phyloP scores from a whole-genome alignment of 2,329 filamentous ascomycete species.

The Thyridium curvatum region DNA sequence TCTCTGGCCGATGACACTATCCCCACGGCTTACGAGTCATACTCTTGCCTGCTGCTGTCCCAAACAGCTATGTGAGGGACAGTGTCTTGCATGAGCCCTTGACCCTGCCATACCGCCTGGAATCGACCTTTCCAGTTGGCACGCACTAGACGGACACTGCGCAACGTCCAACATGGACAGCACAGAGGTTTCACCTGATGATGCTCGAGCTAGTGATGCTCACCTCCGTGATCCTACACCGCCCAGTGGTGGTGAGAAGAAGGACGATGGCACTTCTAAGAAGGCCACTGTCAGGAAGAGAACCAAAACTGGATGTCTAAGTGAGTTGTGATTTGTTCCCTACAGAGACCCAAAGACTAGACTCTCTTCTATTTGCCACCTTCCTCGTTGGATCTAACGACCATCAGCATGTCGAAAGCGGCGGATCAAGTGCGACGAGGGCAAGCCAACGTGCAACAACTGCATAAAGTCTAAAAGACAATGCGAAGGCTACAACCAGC shows the following conservation, averaged over 20 bases:
- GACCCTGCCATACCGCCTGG: no score
- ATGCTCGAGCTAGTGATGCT: no score
- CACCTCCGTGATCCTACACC: no score
- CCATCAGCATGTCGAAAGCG: conserved; percentile 77
- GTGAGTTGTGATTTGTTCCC: conserved; percentile 40
- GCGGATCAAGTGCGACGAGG: conserved; percentile 95
- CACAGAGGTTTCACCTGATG: no score
- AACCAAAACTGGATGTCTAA: conserved; percentile 90
- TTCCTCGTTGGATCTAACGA: conserved; percentile 6
- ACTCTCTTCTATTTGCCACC: conserved; percentile 4
- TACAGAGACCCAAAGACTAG: neutral
- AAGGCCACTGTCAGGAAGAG: conserved; percentile 54
- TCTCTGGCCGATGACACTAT: no score
- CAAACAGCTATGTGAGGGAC: no score
- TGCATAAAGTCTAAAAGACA: conserved; percentile 80
- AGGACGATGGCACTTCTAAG: conserved; percentile 36
- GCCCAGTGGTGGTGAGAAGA: conserved; percentile 19
- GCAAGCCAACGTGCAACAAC: conserved; percentile 73
- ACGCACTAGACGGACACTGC: no score
- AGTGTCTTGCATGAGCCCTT: no score
- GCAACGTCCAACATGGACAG: no score
- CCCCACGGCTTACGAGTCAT: no score
- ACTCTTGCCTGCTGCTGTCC: no score
- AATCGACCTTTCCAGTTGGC: no score
- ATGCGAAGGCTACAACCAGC: conserved; percentile 79